These are phyloP conservation scores for Nasturtium officinale DNA, from an alignment of 345 rosid genomes.

Conservation along the genomic window DNA sequence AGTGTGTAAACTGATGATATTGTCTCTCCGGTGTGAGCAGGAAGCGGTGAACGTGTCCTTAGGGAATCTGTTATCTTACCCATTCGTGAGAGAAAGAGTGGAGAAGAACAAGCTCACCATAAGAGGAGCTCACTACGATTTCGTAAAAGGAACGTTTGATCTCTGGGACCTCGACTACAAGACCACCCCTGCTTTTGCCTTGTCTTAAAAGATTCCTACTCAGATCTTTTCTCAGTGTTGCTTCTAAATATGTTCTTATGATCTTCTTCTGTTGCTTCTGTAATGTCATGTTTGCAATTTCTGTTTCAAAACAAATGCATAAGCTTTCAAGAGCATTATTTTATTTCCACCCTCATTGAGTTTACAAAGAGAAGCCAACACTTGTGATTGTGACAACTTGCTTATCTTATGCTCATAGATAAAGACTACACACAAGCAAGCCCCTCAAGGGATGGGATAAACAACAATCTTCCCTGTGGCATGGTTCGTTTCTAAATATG, in stretches of 20 bases:
- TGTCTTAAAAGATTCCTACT: constrained; percentile 25
- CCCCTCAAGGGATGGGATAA: constrained; percentile 64
- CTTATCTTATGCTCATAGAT: constrained; percentile 23
- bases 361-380: constrained; percentile 17
- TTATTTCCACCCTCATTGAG: constrained; percentile 25
- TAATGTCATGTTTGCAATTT: background rate
- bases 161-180: constrained; percentile 77
- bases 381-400: constrained; percentile 8
- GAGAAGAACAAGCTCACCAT: constrained; percentile 52
- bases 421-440: constrained; percentile 1
- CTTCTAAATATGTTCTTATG: constrained; percentile 9
- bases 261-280: constrained; percentile 20
- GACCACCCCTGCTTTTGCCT: constrained; percentile 44
- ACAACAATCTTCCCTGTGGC: constrained; percentile 81
- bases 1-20: background rate
- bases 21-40: constrained; percentile 38
- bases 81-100: constrained; percentile 74
- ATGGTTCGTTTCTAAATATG: constrained; percentile 81
- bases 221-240: constrained; percentile 7
- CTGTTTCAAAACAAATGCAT: constrained; percentile 22
- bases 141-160: constrained; percentile 66
- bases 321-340: constrained; percentile 24
- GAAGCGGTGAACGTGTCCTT: constrained; percentile 84
- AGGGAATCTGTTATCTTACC: constrained; percentile 73
- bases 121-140: constrained; percentile 82